Percentiles rank a stretch among this genome's conserved stretches.
These are phyloP conservation scores for Podospora australis DNA, from an alignment of 495 filamentous ascomycete genomes.

Conservation along the genomic window DNA sequence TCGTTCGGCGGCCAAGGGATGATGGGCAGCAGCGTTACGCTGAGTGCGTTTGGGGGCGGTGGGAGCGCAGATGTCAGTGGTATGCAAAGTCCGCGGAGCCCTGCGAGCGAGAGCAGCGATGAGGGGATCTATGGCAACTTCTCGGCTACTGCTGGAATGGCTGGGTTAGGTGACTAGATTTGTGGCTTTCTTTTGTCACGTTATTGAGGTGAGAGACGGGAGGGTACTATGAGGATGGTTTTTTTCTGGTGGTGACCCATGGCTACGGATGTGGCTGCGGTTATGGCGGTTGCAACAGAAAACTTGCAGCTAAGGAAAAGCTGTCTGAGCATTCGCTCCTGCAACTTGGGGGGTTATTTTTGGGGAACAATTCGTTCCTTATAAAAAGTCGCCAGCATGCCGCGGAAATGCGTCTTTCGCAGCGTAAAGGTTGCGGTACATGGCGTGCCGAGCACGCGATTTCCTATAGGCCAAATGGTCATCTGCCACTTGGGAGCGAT, in stretches of 20 bases:
- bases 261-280: background rate
- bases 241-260: background rate
- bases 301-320: background rate
- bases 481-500: no score
- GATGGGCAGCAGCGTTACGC: slow-evolving; percentile 9
- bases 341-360: no score
- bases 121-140: slow-evolving; percentile 50
- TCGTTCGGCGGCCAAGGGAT: slow-evolving; percentile 20
- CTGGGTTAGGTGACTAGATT: slow-evolving; percentile 23
- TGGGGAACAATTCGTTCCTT: background rate
- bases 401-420: background rate
- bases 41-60: slow-evolving; percentile 19
- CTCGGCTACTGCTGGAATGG: slow-evolving; percentile 36
- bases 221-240: background rate
- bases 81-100: slow-evolving; percentile 30
- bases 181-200: no score
- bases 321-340: no score
- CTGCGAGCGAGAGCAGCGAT: slow-evolving; percentile 39
- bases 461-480: no score
- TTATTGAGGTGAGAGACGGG: background rate
- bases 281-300: background rate
- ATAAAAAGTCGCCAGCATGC: background rate
- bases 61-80: slow-evolving; percentile 2
- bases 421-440: background rate
- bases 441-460: slow-evolving; percentile 17